Conservation (phyloP, 2,329 filamentous ascomycete genomes). For the Fusarium sp. region DNA sequence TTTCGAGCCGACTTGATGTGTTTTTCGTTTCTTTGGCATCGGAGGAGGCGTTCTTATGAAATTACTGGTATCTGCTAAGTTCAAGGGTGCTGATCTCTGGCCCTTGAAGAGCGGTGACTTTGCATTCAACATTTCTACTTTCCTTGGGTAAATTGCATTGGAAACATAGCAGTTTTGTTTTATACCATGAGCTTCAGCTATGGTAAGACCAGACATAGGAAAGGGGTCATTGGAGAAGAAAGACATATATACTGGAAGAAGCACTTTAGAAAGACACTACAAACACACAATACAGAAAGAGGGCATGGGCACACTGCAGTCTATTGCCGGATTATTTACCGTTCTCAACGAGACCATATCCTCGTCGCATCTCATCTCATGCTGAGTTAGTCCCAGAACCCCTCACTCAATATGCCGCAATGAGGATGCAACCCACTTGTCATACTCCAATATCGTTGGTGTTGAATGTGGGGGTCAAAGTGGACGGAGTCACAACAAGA, state of each 20-base stretch:
- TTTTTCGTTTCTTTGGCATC: background rate
- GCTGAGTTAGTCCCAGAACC: background rate
- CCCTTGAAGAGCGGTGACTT: conserved; percentile 10
- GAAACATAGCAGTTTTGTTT: conserved; percentile 9
- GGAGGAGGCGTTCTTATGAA: conserved; percentile 28
- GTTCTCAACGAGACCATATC: background rate
- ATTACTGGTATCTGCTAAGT: conserved; percentile 7
- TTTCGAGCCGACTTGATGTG: conserved; percentile 3
- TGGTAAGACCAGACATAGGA: conserved; percentile 14
- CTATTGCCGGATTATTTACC: conserved; percentile 11
- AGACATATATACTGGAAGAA: conserved; percentile 13
- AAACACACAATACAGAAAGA: conserved; percentile 18
- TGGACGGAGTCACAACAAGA: conserved; percentile 10
- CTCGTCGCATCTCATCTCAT: background rate
- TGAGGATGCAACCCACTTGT: conserved; percentile 19
- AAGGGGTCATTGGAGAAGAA: conserved; percentile 2
- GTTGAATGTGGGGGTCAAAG: conserved; percentile 20
- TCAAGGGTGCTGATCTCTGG: background rate
- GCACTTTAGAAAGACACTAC: conserved; percentile 17
- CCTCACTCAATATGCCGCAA: conserved; percentile 1
- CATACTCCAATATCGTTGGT: conserved; percentile 16
- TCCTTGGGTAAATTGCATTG: conserved; percentile 20
- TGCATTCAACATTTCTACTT: conserved; percentile 4
- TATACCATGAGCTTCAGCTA: conserved; percentile 14
- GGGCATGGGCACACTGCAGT: conserved; percentile 8